Evolutionary conservation across 2,329 filamentous ascomycete species (phyloP).

Genomic region (Aspergillus amoenus): DNA sequence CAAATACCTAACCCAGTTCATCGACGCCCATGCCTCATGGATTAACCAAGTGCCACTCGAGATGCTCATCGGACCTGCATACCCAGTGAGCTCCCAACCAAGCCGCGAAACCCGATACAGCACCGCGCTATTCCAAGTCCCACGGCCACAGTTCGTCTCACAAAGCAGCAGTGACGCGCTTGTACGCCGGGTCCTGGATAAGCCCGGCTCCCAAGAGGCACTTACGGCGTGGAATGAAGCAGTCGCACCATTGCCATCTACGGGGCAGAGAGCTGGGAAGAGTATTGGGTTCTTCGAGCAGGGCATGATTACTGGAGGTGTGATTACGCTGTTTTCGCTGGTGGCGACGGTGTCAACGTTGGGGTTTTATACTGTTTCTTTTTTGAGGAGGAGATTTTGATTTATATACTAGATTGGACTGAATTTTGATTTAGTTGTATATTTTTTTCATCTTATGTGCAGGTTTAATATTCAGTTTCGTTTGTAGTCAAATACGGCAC

Average conservation of each 20-base stretch:
- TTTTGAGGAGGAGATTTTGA: conserved; percentile 13
- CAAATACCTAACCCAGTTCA: conserved; percentile 62
- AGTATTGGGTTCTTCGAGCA: conserved; percentile 52
- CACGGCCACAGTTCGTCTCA: conserved; percentile 45
- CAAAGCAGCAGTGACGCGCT: conserved; percentile 17
- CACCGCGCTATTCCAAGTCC: conserved; percentile 44
- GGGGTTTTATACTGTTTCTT: conserved; percentile 25
- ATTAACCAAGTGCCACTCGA: conserved; percentile 59
- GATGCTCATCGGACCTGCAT: conserved; percentile 43
- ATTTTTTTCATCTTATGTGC: background rate
- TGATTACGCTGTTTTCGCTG: conserved; percentile 23
- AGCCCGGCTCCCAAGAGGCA: conserved; percentile 16
- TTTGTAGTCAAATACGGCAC: background rate
- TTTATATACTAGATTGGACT: background rate
- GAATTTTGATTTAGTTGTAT: background rate
- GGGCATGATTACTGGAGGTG: conserved; percentile 40
- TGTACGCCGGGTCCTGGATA: conserved; percentile 15
- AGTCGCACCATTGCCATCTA: conserved; percentile 35
- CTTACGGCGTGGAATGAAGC: conserved; percentile 28
- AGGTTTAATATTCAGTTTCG: background rate
- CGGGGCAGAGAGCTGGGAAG: conserved; percentile 25
- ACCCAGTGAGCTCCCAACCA: conserved; percentile 37
- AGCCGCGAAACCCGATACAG: conserved; percentile 44
- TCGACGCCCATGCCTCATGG: conserved; percentile 51
- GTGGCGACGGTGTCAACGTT: conserved; percentile 23